These are phyloP conservation scores for Cladophialophora bantiana DNA, from an alignment of 2,329 filamentous ascomycete genomes.

Conservation along the genomic window DNA sequence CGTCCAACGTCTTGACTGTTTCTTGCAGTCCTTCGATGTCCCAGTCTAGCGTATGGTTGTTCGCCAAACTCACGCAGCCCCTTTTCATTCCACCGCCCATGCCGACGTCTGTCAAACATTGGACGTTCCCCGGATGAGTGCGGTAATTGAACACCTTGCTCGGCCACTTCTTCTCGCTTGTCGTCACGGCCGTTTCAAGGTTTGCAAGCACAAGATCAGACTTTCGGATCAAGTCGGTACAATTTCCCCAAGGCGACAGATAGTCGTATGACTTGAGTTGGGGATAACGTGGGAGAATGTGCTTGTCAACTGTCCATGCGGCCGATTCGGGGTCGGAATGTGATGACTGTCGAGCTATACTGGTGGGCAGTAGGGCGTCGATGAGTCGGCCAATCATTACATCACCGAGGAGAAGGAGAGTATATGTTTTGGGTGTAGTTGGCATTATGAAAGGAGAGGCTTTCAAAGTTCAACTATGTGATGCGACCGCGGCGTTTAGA, in stretches of 20 bases:
- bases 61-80: conserved; percentile 47
- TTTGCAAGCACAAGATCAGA: conserved; percentile 50
- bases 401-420: conserved; percentile 47
- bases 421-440: conserved; percentile 36
- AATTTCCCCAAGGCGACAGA: conserved; percentile 47
- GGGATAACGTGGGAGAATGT: conserved; percentile 31
- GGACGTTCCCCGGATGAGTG: conserved; percentile 50
- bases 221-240: conserved; percentile 44
- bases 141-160: conserved; percentile 52
- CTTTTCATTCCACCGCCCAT: conserved; percentile 37
- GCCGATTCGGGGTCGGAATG: conserved; percentile 45
- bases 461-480: neutral
- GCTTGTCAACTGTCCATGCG: conserved; percentile 34
- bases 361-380: conserved; percentile 48
- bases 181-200: conserved; percentile 51
- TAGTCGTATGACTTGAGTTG: conserved; percentile 41
- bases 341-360: conserved; percentile 12
- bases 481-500: neutral
- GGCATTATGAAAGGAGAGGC: neutral
- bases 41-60: conserved; percentile 52
- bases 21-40: conserved; percentile 46
- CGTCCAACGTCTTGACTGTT: conserved; percentile 44
- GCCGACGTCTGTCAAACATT: conserved; percentile 43
- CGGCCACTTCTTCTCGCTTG: conserved; percentile 45
- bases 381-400: conserved; percentile 54